Evolutionary conservation across 345 rosid species (phyloP), one percentile per base, ranked within the genome.

Genomic region (Isatis tinctoria): DNA sequence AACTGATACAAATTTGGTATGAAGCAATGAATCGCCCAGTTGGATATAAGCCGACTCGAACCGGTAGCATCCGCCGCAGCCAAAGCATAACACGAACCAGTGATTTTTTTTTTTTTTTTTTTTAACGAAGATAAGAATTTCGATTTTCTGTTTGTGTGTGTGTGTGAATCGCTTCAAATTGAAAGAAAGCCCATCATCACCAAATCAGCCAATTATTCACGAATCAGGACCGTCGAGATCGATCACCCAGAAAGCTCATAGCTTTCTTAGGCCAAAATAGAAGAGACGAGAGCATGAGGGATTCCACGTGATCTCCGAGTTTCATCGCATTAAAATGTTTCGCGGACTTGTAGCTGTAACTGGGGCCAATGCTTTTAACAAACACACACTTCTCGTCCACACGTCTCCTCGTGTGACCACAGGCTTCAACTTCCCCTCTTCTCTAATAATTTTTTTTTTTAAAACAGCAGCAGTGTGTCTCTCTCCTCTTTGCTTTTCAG

Each of bases 361-460:
- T 71, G 51, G 12, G 70, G n/a, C 70, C 54, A 40, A 10, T 41
- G 76, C 56, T 32, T 61, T 27, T 40, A 39, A 17, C 12, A 53
- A 61, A 39, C 59, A 71, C 17, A 71, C 27, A 5, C 35, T 28
- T 59, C 61, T 39, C 52, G 26, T 41, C 60, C 12, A 52, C 70
- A 64, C 56, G 76, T 41, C 64, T 54, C 64, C 32, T 43, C 48
- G 39, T 65, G 33, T 37, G 8, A 65, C 72, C 77, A 74, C 59
- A 65, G 7, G 26, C 62, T 62, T 39, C 5, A 27, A 60, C 69
- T 22, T 37, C 51, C 30, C 63, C 39, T 24, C 11, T 45, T 51
- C 57, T 54, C 62, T 47, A 5, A 12, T 49, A 39, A 11, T 4
- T n/a, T n/a, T n/a, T n/a, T n/a, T n/a, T n/a, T n/a, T 4, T 9